Evolutionary conservation across 495 filamentous ascomycete genomes (phyloP).

Genomic region (Annulohypoxylon nitens): DNA sequence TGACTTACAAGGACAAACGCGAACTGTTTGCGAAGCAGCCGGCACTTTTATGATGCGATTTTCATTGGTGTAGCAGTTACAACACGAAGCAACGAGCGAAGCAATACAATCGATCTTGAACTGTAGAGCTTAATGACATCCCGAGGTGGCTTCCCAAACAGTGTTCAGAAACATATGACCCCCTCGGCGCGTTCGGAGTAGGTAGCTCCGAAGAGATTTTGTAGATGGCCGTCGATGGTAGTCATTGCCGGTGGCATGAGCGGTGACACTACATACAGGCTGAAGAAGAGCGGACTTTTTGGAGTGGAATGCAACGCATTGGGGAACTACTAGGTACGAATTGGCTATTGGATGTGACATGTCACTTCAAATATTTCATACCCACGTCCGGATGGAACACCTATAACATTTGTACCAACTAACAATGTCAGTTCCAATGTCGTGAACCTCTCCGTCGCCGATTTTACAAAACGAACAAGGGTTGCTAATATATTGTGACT

Average conservation of each 20-base stretch:
- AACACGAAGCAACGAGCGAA: neutral
- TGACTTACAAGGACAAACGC: conserved; percentile 3
- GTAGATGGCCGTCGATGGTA: conserved; percentile 25
- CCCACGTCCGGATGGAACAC: conserved; percentile 30
- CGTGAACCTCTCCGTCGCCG: no score
- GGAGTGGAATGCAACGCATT: conserved; percentile 30
- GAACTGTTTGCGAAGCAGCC: conserved; percentile 4
- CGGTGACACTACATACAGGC: conserved; percentile 46
- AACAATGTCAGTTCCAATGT: neutral
- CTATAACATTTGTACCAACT: conserved; percentile 15
- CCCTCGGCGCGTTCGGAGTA: conserved; percentile 31
- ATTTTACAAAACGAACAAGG: no score
- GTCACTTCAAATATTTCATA: conserved; percentile 13
- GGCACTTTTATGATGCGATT: neutral
- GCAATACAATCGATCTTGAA: conserved; percentile 2
- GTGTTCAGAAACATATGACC: conserved; percentile 21
- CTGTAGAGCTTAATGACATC: neutral
- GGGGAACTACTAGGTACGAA: conserved; percentile 27
- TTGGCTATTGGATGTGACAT: conserved; percentile 41
- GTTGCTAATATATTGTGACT: no score
- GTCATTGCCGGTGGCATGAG: conserved; percentile 34
- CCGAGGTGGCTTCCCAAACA: conserved; percentile 2
- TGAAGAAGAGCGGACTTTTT: conserved; percentile 30
- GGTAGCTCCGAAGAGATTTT: conserved; percentile 38
- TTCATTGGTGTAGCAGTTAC: neutral